Percentiles rank a stretch among this genome's conserved stretches.
phyloP scores from a whole-genome alignment of 345 rosid species.

The Citrus cavaleriei region DNA sequence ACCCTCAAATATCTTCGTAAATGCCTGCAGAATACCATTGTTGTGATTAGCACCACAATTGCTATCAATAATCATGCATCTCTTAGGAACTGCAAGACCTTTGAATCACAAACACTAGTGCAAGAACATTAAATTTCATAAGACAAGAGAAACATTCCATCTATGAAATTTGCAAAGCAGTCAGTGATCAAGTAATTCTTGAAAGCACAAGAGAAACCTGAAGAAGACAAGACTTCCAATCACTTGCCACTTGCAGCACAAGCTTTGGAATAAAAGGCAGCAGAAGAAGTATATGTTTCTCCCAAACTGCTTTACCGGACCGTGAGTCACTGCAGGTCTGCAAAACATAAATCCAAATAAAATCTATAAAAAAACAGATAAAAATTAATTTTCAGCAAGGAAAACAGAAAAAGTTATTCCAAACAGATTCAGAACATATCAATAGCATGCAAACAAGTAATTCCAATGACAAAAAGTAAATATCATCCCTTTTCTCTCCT shows the following conservation, averaged over 20 bases:
- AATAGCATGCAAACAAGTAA: not conserved
- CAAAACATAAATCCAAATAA: conserved; percentile 14
- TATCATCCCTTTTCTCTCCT: not conserved
- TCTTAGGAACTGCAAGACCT: not conserved
- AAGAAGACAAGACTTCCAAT: conserved; percentile 63
- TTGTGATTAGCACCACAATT: conserved; percentile 5
- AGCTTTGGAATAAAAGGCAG: conserved; percentile 71
- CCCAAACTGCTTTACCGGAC: conserved; percentile 38
- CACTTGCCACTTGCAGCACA: conserved; percentile 32
- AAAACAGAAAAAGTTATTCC: not conserved
- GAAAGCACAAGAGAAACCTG: conserved; percentile 47
- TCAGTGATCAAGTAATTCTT: conserved; percentile 2
- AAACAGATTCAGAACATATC: not conserved
- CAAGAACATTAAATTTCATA: not conserved
- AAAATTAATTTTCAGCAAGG: not conserved
- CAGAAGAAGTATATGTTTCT: conserved; percentile 45
- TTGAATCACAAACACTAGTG: not conserved
- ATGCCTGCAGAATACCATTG: conserved; percentile 53
- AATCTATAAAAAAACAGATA: conserved; percentile 4
- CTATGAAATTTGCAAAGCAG: not conserved
- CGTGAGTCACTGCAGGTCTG: conserved; percentile 42
- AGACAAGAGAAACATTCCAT: conserved; percentile 6
- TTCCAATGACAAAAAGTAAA: not conserved
- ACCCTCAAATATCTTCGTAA: conserved; percentile 56
- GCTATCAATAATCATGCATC: conserved; percentile 3